phyloP scores from a whole-genome alignment of 345 rosid genomes.

The Salix viminalis region DNA sequence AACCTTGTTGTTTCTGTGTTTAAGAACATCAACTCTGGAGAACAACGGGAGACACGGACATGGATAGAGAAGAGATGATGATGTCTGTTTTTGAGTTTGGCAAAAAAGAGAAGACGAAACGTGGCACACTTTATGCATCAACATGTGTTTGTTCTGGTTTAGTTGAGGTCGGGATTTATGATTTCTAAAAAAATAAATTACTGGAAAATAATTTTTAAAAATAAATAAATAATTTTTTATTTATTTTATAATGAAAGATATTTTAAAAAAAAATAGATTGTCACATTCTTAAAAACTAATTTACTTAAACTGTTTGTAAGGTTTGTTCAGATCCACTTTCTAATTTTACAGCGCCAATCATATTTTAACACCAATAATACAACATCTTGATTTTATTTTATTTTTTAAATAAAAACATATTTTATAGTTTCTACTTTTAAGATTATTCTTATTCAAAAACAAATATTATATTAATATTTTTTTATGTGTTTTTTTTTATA shows the following conservation, averaged over 20 bases:
- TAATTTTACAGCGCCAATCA: background rate
- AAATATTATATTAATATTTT: too few species aligned
- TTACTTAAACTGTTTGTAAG: background rate
- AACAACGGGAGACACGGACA: constrained; percentile 32
- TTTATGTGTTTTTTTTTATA: too few species aligned
- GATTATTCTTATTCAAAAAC: too few species aligned
- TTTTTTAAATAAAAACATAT: too few species aligned
- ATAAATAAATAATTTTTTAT: too few species aligned
- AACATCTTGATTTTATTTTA: background rate
- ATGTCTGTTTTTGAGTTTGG: constrained; percentile 10
- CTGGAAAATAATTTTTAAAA: too few species aligned
- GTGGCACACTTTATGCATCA: constrained; percentile 49
- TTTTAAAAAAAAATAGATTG: too few species aligned
- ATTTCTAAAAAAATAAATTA: too few species aligned
- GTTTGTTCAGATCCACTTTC: background rate
- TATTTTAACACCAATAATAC: background rate
- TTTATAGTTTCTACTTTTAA: too few species aligned
- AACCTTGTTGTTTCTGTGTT: constrained; percentile 16
- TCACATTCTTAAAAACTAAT: too few species aligned
- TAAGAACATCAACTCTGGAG: constrained; percentile 26
- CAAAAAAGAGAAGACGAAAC: constrained; percentile 40
- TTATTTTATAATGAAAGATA: too few species aligned
- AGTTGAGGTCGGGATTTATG: too few species aligned
- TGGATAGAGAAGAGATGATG: constrained; percentile 24
- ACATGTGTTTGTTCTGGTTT: background rate